A percentile compares a stretch with the other conserved stretches of the same genome.
Conservation (phyloP, 2,329 filamentous ascomycete genomes). For the Verticillium tricorpus region DNA sequence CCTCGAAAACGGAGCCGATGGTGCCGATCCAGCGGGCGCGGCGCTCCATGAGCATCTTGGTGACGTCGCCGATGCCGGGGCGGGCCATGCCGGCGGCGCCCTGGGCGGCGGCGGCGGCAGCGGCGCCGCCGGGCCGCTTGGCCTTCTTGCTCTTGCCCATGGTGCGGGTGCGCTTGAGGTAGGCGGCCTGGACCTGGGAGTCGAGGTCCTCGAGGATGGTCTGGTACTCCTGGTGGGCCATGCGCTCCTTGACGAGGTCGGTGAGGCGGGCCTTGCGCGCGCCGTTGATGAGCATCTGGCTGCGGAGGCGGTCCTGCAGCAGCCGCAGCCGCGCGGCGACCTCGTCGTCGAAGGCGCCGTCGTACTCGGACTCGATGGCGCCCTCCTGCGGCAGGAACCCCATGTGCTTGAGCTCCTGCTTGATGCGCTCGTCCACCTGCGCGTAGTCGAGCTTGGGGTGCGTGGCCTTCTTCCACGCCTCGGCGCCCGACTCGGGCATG, state of each 20-base stretch:
- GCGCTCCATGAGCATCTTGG: conserved; percentile 88
- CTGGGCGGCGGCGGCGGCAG: conserved; percentile 62
- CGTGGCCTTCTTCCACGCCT: conserved; percentile 73
- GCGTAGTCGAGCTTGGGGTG: conserved; percentile 76
- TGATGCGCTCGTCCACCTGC: conserved; percentile 83
- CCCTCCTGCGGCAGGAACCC: conserved; percentile 72
- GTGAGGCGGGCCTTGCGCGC: conserved; percentile 83
- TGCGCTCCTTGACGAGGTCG: conserved; percentile 83
- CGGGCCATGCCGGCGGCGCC: conserved; percentile 58
- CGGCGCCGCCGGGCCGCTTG: conserved; percentile 71
- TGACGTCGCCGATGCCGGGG: conserved; percentile 85
- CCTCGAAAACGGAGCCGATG: conserved; percentile 86
- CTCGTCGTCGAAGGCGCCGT: conserved; percentile 88
- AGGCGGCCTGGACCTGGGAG: conserved; percentile 88
- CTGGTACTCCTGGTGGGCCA: conserved; percentile 95
- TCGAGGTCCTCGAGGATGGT: conserved; percentile 97
- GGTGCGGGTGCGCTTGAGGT: conserved; percentile 90
- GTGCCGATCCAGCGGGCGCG: conserved; percentile 84
- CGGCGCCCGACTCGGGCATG: conserved; percentile 72
- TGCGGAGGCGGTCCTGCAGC: conserved; percentile 75
- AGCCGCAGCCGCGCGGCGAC: conserved; percentile 84
- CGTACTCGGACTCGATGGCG: conserved; percentile 54
- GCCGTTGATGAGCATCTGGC: conserved; percentile 82
- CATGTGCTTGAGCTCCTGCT: conserved; percentile 86
- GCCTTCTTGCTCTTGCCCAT: conserved; percentile 93